Conservation (phyloP, 768 basidiomycete species). For the Rhizopogon vinicolor region DNA sequence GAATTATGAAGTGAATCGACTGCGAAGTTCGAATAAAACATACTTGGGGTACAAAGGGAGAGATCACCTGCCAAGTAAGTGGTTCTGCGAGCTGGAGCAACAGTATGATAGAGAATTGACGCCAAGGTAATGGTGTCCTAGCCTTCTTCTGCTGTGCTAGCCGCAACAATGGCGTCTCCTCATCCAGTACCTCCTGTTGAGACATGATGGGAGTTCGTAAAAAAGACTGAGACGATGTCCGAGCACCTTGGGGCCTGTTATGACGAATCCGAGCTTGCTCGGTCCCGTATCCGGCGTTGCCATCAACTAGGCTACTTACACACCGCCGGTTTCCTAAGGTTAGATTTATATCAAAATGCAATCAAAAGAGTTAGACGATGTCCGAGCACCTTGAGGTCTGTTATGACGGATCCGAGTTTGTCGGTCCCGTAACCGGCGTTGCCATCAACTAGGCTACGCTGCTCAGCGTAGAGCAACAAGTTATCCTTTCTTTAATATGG, state of each 20-base stretch:
- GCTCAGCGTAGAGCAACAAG: too few species aligned
- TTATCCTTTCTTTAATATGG: too few species aligned
- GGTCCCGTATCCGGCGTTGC: too few species aligned
- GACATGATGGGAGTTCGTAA: constrained; percentile 18
- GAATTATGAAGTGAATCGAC: neutral
- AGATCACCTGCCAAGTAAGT: constrained; percentile 69
- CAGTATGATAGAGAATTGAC: constrained; percentile 65
- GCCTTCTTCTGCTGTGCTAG: constrained; percentile 29
- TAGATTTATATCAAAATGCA: too few species aligned
- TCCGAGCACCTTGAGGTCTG: too few species aligned
- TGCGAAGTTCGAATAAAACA: constrained; percentile 7
- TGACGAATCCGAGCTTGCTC: too few species aligned
- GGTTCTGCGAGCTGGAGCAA: constrained; percentile 77
- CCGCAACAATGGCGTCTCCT: constrained; percentile 58
- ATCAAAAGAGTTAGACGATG: neutral
- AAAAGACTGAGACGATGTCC: neutral
- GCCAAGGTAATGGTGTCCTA: constrained; percentile 61
- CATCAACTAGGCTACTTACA: too few species aligned
- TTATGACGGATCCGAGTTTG: too few species aligned
- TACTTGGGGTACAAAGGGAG: constrained; percentile 73
- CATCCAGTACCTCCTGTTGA: constrained; percentile 32
- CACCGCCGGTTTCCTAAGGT: too few species aligned
- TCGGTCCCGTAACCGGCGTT: too few species aligned
- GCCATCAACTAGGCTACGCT: too few species aligned
- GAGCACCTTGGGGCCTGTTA: too few species aligned